Conservation (phyloP, 2,329 filamentous ascomycete species). For the Aspergillus texensis region DNA sequence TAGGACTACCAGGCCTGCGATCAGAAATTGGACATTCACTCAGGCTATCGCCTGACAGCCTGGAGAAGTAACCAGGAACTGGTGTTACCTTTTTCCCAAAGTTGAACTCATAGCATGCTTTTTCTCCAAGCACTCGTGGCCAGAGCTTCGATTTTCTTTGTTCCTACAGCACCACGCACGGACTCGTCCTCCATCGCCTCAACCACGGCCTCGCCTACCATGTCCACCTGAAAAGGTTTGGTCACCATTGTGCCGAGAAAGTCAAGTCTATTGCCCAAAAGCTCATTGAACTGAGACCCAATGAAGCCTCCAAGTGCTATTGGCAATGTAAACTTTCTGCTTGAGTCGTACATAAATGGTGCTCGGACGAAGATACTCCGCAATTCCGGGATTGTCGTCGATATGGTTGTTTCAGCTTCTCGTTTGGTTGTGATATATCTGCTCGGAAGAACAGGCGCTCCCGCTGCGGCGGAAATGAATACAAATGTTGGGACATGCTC, state of each 20-base stretch:
- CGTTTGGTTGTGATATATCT: constrained; percentile 91
- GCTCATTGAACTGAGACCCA: constrained; percentile 73
- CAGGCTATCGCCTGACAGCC: neutral
- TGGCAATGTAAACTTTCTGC: constrained; percentile 78
- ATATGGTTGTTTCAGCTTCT: constrained; percentile 79
- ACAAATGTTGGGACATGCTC: constrained; percentile 71
- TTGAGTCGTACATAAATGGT: constrained; percentile 86
- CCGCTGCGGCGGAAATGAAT: constrained; percentile 86
- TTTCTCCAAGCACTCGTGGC: constrained; percentile 85
- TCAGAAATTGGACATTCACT: neutral
- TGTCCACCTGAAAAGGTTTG: constrained; percentile 85
- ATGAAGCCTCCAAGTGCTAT: constrained; percentile 77
- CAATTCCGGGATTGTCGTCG: constrained; percentile 71
- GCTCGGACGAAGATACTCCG: constrained; percentile 81
- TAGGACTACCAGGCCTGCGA: neutral
- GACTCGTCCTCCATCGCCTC: constrained; percentile 78
- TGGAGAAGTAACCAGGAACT: neutral
- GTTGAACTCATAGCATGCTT: constrained; percentile 70
- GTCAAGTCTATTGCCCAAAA: constrained; percentile 75
- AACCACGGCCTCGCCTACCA: constrained; percentile 85
- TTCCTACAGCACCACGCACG: constrained; percentile 75
- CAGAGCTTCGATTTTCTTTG: constrained; percentile 77
- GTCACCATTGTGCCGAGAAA: constrained; percentile 80
- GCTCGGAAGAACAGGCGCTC: constrained; percentile 78
- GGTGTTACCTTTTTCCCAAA: neutral